phyloP scores from a whole-genome alignment of 2,329 filamentous ascomycete genomes.

The Nemania sp. region DNA sequence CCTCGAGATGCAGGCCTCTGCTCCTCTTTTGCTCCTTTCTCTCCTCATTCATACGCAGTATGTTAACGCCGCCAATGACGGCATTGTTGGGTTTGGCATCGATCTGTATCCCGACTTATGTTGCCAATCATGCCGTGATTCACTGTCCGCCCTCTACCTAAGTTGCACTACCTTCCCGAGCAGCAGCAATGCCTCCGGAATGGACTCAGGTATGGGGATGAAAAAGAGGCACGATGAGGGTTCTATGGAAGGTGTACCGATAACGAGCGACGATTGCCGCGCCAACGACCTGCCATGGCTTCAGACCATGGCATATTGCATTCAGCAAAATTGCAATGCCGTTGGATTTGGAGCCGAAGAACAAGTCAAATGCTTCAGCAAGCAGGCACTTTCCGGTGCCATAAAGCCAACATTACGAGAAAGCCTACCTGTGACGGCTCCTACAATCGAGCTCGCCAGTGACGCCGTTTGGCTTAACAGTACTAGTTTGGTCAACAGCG shows the following conservation, averaged over 20 bases:
- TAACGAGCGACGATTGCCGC: conserved; percentile 27
- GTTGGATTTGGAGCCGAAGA: conserved; percentile 25
- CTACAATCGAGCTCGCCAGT: conserved; percentile 28
- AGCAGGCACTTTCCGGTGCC: conserved; percentile 25
- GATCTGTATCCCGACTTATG: conserved; percentile 36
- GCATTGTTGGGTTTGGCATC: conserved; percentile 38
- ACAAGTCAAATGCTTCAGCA: conserved; percentile 38
- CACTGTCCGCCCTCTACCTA: conserved; percentile 33
- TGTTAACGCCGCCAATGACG: conserved; percentile 21
- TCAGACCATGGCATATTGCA: conserved; percentile 30
- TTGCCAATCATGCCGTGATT: conserved; percentile 35
- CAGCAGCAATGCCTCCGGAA: not conserved
- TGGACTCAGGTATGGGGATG: conserved; percentile 25
- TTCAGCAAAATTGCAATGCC: conserved; percentile 22
- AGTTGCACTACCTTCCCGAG: conserved; percentile 35
- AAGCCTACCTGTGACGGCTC: conserved; percentile 30
- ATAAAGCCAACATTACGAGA: conserved; percentile 31
- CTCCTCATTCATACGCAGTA: not conserved
- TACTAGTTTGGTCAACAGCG: conserved; percentile 39
- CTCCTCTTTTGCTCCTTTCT: conserved; percentile 1
- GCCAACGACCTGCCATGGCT: conserved; percentile 24
- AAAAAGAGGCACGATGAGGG: conserved; percentile 33
- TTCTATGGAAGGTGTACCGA: conserved; percentile 24
- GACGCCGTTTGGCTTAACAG: conserved; percentile 38
- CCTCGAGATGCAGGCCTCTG: conserved; percentile 9